Evolutionary conservation across 2,329 filamentous ascomycete genomes (phyloP), one percentile per base, ranked within the genome.

Genomic region (Stemphylium lycopersici): DNA sequence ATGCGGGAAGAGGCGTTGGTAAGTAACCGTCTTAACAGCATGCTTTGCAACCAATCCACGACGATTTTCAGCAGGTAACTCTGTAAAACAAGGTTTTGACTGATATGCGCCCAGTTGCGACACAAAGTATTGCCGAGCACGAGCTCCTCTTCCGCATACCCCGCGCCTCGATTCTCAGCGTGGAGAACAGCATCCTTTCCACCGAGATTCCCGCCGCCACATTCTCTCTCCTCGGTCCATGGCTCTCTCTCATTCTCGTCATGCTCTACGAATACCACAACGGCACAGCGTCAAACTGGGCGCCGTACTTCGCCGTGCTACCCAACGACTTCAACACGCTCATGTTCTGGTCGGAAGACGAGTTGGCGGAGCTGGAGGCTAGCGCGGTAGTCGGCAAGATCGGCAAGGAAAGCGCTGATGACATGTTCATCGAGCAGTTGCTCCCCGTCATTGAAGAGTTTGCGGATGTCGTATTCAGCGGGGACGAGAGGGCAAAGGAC

Each of bases 61-160:
- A 6, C n/a, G 13, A 2, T 11, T 7, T 8, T 36, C 4, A 6
- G 6, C 5, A 4, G 4, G n/a, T 7, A 12, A 6, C 1, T 8
- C 13, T 16, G n/a, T 11, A 3, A 8, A 7, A 12, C 4, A 18
- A 26, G 8, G 20, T 15, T 29, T 3, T 36, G 11, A 7, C 42
- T 45, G 6, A 45, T 12, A 36, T 45, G n/a, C 10, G 2, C 32
- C 32, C 60, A 93, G 90, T 96, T 65, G 90, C 91, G 22, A 82
- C 78, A 18, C 73, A 82, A 53, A 84, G 91, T 58, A 90, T 96
- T 48, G 77, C 81, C 15, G 83, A 89, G 63, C 90, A 92, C 56
- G 90, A 91, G 52, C 84, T 88, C 42, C 83, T 96, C 38, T 96
- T 96, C 79, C 87, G 85, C 41, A 90, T 96, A 57, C 91, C 91